Percentiles rank a stretch among this genome's conserved stretches.
Evolutionary conservation across 495 filamentous ascomycete genomes (phyloP).

Genomic region (Neurospora pannonica): DNA sequence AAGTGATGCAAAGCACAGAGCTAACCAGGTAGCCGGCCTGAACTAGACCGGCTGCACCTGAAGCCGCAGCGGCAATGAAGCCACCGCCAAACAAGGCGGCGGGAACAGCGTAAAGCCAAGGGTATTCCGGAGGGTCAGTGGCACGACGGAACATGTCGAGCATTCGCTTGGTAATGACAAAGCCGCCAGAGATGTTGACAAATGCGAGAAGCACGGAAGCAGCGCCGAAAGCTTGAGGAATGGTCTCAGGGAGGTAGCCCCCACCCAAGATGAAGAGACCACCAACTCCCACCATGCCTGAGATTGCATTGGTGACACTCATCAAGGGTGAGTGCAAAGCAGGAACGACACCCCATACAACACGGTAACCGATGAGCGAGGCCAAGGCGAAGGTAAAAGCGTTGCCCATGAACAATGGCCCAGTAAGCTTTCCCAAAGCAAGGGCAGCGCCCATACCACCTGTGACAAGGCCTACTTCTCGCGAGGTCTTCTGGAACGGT

Average conservation of each 20-base stretch:
- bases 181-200: constrained; percentile 73
- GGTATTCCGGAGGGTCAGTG: constrained; percentile 73
- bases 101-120: constrained; percentile 72
- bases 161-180: constrained; percentile 81
- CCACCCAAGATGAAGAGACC: constrained; percentile 76
- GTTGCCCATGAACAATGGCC: constrained; percentile 73
- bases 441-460: constrained; percentile 63
- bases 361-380: constrained; percentile 69
- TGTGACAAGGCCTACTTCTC: constrained; percentile 59
- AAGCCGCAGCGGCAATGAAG: constrained; percentile 62
- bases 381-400: constrained; percentile 71
- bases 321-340: constrained; percentile 75
- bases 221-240: constrained; percentile 71
- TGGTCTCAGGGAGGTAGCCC: constrained; percentile 58
- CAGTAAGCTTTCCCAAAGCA: constrained; percentile 64
- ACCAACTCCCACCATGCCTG: constrained; percentile 75
- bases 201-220: constrained; percentile 69
- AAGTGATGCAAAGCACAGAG: constrained; percentile 66
- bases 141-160: constrained; percentile 82
- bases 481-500: constrained; percentile 64
- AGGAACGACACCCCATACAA: constrained; percentile 69
- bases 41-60: constrained; percentile 68
- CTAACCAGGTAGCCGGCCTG: constrained; percentile 75
- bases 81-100: constrained; percentile 66
- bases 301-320: constrained; percentile 82